These are phyloP conservation scores for Clarireedia hainanense DNA, from an alignment of 2,329 filamentous ascomycete species.

Conservation along the genomic window DNA sequence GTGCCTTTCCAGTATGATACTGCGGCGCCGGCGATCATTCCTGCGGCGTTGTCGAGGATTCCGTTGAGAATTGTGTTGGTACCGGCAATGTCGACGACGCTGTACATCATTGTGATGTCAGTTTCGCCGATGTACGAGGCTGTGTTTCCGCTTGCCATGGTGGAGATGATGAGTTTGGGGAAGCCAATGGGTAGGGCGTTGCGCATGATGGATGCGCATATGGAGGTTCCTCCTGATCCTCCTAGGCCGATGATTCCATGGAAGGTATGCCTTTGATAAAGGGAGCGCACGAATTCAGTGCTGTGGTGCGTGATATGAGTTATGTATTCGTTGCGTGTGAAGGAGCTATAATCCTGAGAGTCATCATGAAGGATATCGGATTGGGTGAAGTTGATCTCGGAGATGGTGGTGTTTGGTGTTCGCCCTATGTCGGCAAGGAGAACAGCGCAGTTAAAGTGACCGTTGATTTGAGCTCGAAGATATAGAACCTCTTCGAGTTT, in stretches of 20 bases:
- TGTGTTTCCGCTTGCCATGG: constrained; percentile 60
- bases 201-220: constrained; percentile 54
- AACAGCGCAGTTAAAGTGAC: constrained; percentile 24
- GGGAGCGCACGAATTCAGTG: constrained; percentile 32
- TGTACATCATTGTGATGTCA: constrained; percentile 64
- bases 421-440: constrained; percentile 51
- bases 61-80: constrained; percentile 49
- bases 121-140: constrained; percentile 57
- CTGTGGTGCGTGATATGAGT: constrained; percentile 45
- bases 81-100: constrained; percentile 63
- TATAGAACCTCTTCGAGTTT: constrained; percentile 52
- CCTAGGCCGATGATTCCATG: constrained; percentile 53
- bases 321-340: constrained; percentile 48
- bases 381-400: constrained; percentile 41
- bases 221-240: constrained; percentile 54
- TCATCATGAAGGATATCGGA: constrained; percentile 33
- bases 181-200: constrained; percentile 54
- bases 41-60: constrained; percentile 55
- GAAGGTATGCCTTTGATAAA: constrained; percentile 34
- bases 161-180: constrained; percentile 64
- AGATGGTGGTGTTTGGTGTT: constrained; percentile 30
- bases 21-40: constrained; percentile 42
- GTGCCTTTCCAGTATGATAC: constrained; percentile 43
- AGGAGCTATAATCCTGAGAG: constrained; percentile 28
- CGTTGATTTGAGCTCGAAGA: constrained; percentile 38